A percentile compares a stretch with the other conserved stretches of the same genome.
Conservation (phyloP, 495 filamentous ascomycete species). For the Alectoria sarmentosa region DNA sequence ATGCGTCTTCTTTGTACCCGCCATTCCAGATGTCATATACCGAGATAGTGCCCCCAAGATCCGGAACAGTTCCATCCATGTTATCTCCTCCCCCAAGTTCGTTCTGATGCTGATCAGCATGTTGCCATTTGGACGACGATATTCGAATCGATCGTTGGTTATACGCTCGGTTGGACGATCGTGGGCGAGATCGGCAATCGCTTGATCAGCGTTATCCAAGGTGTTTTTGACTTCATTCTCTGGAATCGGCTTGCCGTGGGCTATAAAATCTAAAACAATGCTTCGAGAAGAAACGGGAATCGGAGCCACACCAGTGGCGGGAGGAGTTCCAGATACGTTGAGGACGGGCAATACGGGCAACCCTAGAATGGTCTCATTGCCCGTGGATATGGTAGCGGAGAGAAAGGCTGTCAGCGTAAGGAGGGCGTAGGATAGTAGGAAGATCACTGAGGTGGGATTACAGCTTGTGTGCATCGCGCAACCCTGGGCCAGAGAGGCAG, state of each 20-base stretch:
- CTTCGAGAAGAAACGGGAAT: not conserved
- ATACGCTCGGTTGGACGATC: not conserved
- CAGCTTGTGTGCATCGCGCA: constrained; percentile 5
- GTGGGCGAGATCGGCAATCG: not conserved
- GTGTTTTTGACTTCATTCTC: not conserved
- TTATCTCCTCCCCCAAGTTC: not conserved
- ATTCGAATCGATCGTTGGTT: constrained; percentile 9
- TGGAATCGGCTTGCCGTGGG: not conserved
- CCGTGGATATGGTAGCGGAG: not conserved
- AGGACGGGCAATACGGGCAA: not conserved
- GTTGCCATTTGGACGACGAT: not conserved
- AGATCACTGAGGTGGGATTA: not conserved
- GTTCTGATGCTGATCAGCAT: constrained; percentile 4
- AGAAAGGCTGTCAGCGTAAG: not conserved
- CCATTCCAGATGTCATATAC: not conserved
- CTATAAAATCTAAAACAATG: not conserved
- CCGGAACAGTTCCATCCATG: not conserved
- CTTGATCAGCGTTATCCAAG: not conserved
- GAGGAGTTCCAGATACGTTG: not conserved
- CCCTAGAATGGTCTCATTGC: not conserved
- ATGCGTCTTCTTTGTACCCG: not conserved
- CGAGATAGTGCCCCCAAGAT: not conserved
- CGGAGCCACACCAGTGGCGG: not conserved
- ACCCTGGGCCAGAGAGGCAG: no score
- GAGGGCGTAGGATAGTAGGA: not conserved